These are phyloP conservation scores for Leishmania tarentolae DNA, from an alignment of 208 protist species.

Conservation along the genomic window DNA sequence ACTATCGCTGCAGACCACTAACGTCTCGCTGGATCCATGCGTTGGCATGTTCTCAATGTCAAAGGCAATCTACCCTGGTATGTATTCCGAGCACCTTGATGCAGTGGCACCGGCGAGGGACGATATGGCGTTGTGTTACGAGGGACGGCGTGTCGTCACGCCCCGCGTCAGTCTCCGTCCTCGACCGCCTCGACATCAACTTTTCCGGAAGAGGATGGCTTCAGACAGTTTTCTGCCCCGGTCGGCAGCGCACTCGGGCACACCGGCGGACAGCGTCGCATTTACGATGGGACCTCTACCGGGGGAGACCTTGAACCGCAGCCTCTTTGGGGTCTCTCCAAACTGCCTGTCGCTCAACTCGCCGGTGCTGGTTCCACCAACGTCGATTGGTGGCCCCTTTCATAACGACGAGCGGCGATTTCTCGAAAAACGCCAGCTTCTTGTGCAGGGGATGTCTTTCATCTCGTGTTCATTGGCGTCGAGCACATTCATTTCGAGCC, in stretches of 20 bases:
- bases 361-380: conserved; percentile 11
- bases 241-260: not conserved
- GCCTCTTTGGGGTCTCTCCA: conserved; percentile 2
- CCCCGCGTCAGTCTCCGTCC: conserved; percentile 14
- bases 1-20: not conserved
- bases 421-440: conserved; percentile 38
- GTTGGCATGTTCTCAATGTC: too few relatives aligned
- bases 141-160: conserved; percentile 1
- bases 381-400: conserved; percentile 23
- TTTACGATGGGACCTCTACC: not conserved
- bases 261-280: not conserved
- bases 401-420: conserved; percentile 34
- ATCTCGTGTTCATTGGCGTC: conserved; percentile 47
- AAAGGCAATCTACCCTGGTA: not conserved
- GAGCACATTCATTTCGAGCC: conserved; percentile 36
- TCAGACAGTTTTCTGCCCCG: not conserved
- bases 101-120: conserved; percentile 1
- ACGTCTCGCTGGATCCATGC: not conserved
- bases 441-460: conserved; percentile 28
- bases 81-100: not conserved
- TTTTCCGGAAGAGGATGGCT: conserved; percentile 2
- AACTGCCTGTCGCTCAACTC: not conserved
- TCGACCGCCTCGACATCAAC: conserved; percentile 10
- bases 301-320: not conserved
- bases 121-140: not conserved